Percentiles rank a stretch among this genome's conserved stretches.
Evolutionary conservation across 495 filamentous ascomycete species (phyloP).

Genomic region (Pyrenopolyporus hunteri): DNA sequence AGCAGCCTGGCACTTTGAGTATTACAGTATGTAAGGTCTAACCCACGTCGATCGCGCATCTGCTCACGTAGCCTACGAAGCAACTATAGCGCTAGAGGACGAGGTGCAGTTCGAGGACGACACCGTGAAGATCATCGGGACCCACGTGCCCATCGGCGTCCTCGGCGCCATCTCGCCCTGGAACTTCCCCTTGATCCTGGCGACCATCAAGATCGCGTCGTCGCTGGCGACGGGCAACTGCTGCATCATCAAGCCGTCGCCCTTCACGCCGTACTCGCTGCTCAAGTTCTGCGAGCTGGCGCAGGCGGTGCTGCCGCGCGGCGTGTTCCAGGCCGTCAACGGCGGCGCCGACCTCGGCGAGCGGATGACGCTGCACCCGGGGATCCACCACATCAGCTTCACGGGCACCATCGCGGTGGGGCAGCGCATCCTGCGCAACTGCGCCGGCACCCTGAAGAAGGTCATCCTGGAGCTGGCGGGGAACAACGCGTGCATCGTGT

Average conservation of each 20-base stretch:
- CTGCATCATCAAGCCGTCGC: constrained; percentile 68
- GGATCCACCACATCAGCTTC: constrained; percentile 72
- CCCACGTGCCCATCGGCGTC: constrained; percentile 60
- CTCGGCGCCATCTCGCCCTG: constrained; percentile 64
- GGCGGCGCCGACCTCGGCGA: constrained; percentile 70
- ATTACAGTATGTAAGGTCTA: constrained; percentile 31
- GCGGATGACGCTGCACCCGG: constrained; percentile 60
- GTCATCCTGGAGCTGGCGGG: constrained; percentile 63
- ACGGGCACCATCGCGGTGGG: constrained; percentile 70
- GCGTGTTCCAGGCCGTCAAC: constrained; percentile 70
- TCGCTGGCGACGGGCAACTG: constrained; percentile 65
- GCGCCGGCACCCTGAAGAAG: constrained; percentile 65
- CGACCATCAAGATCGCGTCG: constrained; percentile 60
- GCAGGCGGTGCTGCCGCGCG: constrained; percentile 65
- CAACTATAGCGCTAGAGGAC: constrained; percentile 48
- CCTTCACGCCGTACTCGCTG: constrained; percentile 71
- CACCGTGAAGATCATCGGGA: constrained; percentile 52
- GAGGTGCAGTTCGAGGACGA: constrained; percentile 59
- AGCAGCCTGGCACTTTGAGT: constrained; percentile 39
- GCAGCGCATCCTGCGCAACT: constrained; percentile 65
- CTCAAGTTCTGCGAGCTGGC: constrained; percentile 69
- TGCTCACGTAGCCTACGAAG: constrained; percentile 20
- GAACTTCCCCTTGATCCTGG: constrained; percentile 68
- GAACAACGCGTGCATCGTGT: constrained; percentile 71
- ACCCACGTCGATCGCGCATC: not conserved